phyloP scores from a whole-genome alignment of 2,329 filamentous ascomycete species.

The Nemania bipapillata region DNA sequence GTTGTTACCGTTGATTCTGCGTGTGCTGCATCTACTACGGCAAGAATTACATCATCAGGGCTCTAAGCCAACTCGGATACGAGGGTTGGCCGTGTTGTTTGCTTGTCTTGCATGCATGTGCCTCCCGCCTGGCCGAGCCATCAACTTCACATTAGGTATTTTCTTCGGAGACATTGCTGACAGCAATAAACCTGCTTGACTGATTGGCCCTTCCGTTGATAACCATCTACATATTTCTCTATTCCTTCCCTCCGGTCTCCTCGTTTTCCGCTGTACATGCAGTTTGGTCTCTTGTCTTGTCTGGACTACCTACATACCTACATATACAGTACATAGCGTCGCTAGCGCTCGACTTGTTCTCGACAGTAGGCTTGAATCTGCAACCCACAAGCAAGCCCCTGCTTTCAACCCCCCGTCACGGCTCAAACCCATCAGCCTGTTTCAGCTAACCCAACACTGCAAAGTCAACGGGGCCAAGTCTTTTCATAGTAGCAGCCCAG shows the following conservation, averaged over 20 bases:
- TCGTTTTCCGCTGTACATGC: background rate
- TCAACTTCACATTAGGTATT: conserved; percentile 15
- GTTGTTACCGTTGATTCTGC: conserved; percentile 1
- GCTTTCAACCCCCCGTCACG: conserved; percentile 48
- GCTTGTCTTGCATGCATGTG: conserved; percentile 26
- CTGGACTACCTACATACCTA: background rate
- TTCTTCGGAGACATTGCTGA: background rate
- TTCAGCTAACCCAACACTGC: conserved; percentile 50
- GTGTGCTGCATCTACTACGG: background rate
- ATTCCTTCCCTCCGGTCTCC: background rate
- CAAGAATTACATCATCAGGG: conserved; percentile 19
- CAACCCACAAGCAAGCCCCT: conserved; percentile 37
- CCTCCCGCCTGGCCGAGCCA: conserved; percentile 22
- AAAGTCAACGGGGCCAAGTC: conserved; percentile 38
- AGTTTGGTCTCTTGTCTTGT: background rate
- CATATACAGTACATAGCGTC: background rate
- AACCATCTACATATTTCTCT: background rate
- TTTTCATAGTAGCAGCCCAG: conserved; percentile 37
- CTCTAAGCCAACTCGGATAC: conserved; percentile 10
- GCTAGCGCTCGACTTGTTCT: background rate
- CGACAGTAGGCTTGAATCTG: conserved; percentile 10
- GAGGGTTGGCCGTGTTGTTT: conserved; percentile 26
- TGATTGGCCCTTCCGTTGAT: background rate
- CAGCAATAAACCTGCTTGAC: conserved; percentile 3
- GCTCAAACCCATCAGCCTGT: conserved; percentile 54